phyloP scores from a whole-genome alignment of 805 yeast species.

The Lipomyces chichibuensis region DNA sequence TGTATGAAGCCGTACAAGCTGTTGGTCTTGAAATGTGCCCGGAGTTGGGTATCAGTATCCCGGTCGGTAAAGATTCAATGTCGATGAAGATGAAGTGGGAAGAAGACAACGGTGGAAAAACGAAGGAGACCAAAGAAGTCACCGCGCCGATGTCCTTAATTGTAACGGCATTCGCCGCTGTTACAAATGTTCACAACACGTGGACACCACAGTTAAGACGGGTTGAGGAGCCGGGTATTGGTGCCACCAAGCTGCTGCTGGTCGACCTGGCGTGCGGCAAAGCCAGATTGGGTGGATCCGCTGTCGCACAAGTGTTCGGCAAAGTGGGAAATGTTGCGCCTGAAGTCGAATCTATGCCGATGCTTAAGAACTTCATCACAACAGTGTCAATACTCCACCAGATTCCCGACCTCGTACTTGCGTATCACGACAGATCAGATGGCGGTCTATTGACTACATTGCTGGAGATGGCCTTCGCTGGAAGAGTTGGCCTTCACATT shows the following conservation, averaged over 20 bases:
- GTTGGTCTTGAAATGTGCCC: slow-evolving; percentile 94
- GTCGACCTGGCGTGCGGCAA: slow-evolving; percentile 73
- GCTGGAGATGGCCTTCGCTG: slow-evolving; percentile 96
- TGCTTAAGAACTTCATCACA: slow-evolving; percentile 70
- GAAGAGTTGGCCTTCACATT: slow-evolving; percentile 79
- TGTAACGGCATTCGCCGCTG: slow-evolving; percentile 90
- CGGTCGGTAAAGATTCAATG: slow-evolving; percentile 99
- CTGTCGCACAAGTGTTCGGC: slow-evolving; percentile 88
- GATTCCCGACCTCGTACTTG: slow-evolving; percentile 61
- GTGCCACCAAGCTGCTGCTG: slow-evolving; percentile 58
- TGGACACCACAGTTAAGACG: slow-evolving; percentile 85
- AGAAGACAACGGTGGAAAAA: slow-evolving; percentile 43
- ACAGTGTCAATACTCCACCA: slow-evolving; percentile 75
- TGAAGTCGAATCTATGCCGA: slow-evolving; percentile 67
- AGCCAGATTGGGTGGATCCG: slow-evolving; percentile 84
- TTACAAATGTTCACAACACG: slow-evolving; percentile 77
- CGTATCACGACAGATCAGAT: slow-evolving; percentile 95
- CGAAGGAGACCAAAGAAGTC: slow-evolving; percentile 64
- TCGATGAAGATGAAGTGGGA: slow-evolving; percentile 98
- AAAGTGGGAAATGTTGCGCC: slow-evolving; percentile 85
- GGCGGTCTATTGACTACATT: slow-evolving; percentile 90
- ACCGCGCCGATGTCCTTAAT: slow-evolving; percentile 93
- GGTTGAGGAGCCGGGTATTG: slow-evolving; percentile 52
- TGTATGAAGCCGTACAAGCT: slow-evolving; percentile 96
- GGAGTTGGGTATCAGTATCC: slow-evolving; percentile 84